Base-by-base conservation (phyloP, 2,329 filamentous ascomycete genomes). In the Colletotrichum trifolii region DNA sequence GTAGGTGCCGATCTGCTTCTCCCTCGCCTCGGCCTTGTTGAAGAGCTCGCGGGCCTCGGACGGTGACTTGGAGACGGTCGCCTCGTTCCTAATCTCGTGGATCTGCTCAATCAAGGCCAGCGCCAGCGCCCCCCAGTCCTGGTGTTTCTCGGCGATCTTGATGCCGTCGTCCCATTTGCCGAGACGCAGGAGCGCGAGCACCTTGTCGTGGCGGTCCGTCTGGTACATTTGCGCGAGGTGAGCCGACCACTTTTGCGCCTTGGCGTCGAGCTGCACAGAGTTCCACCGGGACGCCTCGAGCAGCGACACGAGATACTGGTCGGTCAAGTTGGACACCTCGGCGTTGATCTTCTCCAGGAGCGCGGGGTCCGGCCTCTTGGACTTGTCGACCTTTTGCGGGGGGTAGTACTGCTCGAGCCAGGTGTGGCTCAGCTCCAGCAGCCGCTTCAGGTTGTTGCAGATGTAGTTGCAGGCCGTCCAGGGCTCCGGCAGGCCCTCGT, bases 391-490 rank as follows among this genome's bases (percentile, higher is more conserved):
- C 17, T 76, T 75, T 13, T 76, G 69, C 13, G 69, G 67, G 1
- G 74, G 70, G 33, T 79, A 80, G 67, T 83, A 78, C 55, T 83
- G 79, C 50, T 82, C 80, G 4, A 86, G 78, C 86, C 85, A 88
- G 63, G 83, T 81, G 34, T 83, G 80, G 43, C 82, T 83, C 15
- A 90, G 81, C 68, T 89, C 85, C 33, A 87, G 79, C 13, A 89
- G 81, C 15, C 87, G 86, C 72, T 87, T 86, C 11, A 83, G 72
- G 67, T 89, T 89, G 73, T 89, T 89, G 54, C 87, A 85, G 60
- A 89, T 81, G 68, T 83, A 87, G 47, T 80, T 77, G 69, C 86
- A 88, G 13, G 92, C 94, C 0, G 94, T 97, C 96, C 96, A 99
- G 48, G 94, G 91, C 65, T 92, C 89, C 0, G 91, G 87, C 8